These are phyloP conservation scores for Williopsis jadinii DNA, from an alignment of 1,139 yeast species.

Conservation along the genomic window DNA sequence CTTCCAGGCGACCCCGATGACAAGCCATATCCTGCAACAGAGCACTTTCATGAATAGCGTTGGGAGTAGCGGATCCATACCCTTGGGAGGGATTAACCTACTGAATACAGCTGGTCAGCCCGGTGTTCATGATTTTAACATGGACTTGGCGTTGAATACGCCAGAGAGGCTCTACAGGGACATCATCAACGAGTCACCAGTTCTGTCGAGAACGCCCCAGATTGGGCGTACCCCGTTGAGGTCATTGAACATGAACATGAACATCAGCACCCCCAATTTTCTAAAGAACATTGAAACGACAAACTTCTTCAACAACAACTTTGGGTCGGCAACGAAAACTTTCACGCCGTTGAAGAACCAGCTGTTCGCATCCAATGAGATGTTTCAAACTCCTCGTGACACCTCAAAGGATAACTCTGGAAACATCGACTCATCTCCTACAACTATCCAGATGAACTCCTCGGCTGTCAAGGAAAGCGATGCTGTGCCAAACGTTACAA, in stretches of 20 bases:
- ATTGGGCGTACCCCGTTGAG: conserved; percentile 21
- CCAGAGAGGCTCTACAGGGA: conserved; percentile 31
- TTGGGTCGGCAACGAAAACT: conserved; percentile 3
- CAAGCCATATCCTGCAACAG: conserved; percentile 17
- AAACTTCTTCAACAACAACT: background rate
- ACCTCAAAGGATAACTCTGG: conserved; percentile 1
- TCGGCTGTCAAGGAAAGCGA: conserved; percentile 19
- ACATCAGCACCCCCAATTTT: conserved; percentile 21
- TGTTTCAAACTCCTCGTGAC: background rate
- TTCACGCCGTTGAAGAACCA: conserved; percentile 21
- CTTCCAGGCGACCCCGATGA: conserved; percentile 21
- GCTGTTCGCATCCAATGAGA: conserved; percentile 11
- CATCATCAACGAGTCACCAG: conserved; percentile 21
- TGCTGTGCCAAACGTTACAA: conserved; percentile 1
- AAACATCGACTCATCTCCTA: conserved; percentile 20
- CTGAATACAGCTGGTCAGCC: too few species aligned
- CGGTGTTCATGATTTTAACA: conserved; percentile 24
- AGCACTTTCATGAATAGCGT: conserved; percentile 24
- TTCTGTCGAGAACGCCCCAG: conserved; percentile 17
- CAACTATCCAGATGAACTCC: conserved; percentile 22
- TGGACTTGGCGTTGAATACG: conserved; percentile 21
- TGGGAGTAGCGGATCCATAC: conserved; percentile 22
- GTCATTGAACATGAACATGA: conserved; percentile 13
- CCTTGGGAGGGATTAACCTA: conserved; percentile 28
- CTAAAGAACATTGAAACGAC: conserved; percentile 16